Base-by-base conservation (phyloP, 768 basidiomycete species). In the Boletus edulis region DNA sequence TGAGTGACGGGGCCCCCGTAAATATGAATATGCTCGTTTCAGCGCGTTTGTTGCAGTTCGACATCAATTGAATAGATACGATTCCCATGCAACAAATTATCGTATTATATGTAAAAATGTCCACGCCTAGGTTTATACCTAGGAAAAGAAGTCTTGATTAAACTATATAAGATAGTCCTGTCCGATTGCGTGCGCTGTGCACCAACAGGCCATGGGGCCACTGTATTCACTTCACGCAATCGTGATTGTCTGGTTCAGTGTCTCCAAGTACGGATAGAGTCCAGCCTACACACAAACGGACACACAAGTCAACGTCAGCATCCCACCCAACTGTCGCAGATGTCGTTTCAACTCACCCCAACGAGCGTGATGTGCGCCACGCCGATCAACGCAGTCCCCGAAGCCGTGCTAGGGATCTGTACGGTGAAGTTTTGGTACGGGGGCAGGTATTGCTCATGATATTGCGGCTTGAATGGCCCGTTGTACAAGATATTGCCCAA, bases 401-500 rank as follows among this genome's bases (percentile, higher is more conserved):
- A 0, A 12, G 62, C 14, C 4, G 20, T 44, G 27, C 66, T 46
- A 1, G 79, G 79, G 12, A 81, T 62, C 37, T 65, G 64, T 5
- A 81, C 69, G 4, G 75, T 73, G 54, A 79, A 77, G 58, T 79
- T 79, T 51, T 81, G 68, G 64, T 78, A 73, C 12, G 79, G 78
- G n/a, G 38, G 38, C 34, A 39, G 38, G 38, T 39, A 15, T 10
- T 6, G 9, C 17, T 39, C 38, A 10, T 39, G 38, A n/a, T 17
- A 64, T 52, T 73, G 57, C 0, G 81, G 80, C 20, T 65, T 59
- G 53, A 72, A 82, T 9, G 65, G 65, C n/a, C 81, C 81, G 42
- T 73, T 76, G 64, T 78, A 81, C 44, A 82, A 66, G 18, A 81
- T 72, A 11, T 52, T 59, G 13, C 80, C 80, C 60, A 81, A 55